Percentiles rank a stretch among this genome's conserved stretches.
phyloP scores from a whole-genome alignment of 768 basidiomycete genomes.

The Lentinula lateritia region DNA sequence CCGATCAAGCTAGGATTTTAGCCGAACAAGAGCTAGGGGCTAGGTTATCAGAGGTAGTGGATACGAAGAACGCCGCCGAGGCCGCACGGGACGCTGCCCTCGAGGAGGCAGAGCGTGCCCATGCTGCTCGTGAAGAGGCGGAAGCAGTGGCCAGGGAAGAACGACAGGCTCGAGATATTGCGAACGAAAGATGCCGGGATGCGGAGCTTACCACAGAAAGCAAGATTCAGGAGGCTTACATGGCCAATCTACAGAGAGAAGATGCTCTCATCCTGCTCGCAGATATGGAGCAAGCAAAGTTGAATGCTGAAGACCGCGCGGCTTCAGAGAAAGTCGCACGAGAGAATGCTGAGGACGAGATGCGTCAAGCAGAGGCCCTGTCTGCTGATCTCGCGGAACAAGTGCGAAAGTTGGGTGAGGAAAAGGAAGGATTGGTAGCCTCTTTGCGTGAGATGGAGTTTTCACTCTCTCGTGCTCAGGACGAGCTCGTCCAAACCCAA shows the following conservation, averaged over 20 bases:
- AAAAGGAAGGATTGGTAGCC: background rate
- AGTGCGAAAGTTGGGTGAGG: background rate
- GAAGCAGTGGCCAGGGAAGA: background rate
- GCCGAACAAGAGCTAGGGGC: background rate
- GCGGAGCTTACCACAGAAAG: background rate
- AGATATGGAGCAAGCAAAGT: background rate
- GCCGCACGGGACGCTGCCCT: background rate
- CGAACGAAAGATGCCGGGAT: background rate
- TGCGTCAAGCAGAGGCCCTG: background rate
- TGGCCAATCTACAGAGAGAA: background rate
- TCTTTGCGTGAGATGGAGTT: background rate
- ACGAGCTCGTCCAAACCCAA: background rate
- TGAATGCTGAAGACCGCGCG: background rate
- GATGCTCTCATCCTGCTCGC: background rate
- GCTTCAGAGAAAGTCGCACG: background rate
- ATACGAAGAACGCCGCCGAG: background rate
- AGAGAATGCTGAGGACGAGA: background rate
- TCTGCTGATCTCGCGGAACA: background rate
- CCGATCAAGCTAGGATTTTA: background rate
- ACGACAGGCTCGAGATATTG: background rate
- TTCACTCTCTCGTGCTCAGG: background rate
- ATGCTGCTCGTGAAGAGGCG: constrained; percentile 2
- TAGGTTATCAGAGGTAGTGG: background rate
- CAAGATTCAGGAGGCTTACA: background rate
- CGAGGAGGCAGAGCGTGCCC: constrained; percentile 8